Base-by-base conservation (phyloP, 352 stramenopile species). In the Phytophthora capsici region DNA sequence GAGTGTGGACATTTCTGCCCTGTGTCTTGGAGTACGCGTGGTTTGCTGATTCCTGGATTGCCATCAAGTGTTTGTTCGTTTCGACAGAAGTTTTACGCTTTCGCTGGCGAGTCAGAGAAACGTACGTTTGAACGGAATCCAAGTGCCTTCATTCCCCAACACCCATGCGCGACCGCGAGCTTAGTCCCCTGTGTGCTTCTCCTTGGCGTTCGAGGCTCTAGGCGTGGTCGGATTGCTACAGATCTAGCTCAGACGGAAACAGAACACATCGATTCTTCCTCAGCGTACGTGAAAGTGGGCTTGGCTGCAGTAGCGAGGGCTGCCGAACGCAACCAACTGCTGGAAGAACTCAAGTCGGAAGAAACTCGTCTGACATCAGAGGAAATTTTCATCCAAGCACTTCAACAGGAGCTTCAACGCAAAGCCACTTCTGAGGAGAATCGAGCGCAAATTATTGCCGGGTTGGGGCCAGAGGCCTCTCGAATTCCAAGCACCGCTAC, bases 1-100 rank as follows among this genome's bases (percentile, higher is more conserved):
- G 82, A 88, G 45, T 86, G 75, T 19, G 79, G 59, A 3, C 82
- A 71, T 8, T 93, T 84, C 46, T 93, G 84, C 14, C 61, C 81
- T 6, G 84, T 93, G 12, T 73, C 79, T n/a, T 93, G 81, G 84
- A 9, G 23, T 16, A 69, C 51, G 0, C 79, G 76, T 46, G 48
- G 58, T 0, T 9, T 74, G 1, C 57, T 91, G 9, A 57, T 87
- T 9, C 80, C 83, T 50, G 85, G 85, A 16, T 47, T 71, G 0
- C 57, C 77, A 3, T 34, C 67, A 19, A 80, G 69, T 32, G 70
- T 87, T 32, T 69, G 65, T 6, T 78, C 63, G 3, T 86, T 83
- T 50, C 46, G 58, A 14, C 72, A 85, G 19, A 67, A 75, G 14
- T 74, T 87, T 17, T 93, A 90, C 37, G 65, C 76, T 1, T 93